phyloP scores from a whole-genome alignment of 306 rosid genomes.

The Trichosanthes cucumerina region DNA sequence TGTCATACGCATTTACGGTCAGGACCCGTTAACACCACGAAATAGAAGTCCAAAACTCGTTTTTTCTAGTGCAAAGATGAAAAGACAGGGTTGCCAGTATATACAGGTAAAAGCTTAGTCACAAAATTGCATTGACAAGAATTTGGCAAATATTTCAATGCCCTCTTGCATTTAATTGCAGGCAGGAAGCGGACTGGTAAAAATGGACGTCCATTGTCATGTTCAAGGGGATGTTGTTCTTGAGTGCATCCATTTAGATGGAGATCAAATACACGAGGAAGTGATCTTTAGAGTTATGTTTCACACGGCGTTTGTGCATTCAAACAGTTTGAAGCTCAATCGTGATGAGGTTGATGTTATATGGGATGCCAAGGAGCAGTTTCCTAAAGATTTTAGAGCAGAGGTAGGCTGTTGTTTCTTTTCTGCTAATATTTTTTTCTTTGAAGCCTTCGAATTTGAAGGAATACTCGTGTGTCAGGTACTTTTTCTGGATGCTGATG shows the following conservation, averaged over 20 bases:
- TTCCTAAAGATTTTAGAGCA: constrained; percentile 76
- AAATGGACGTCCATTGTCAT: constrained; percentile 67
- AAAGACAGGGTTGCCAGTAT: constrained; percentile 47
- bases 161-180: constrained; percentile 48
- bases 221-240: constrained; percentile 96
- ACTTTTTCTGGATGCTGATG: constrained; percentile 85
- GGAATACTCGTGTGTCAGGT: constrained; percentile 77
- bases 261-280: constrained; percentile 69
- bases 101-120: constrained; percentile 58
- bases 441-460: constrained; percentile 44
- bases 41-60: constrained; percentile 81
- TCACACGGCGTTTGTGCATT: constrained; percentile 86
- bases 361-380: constrained; percentile 87
- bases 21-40: constrained; percentile 64
- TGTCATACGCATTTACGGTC: constrained; percentile 69
- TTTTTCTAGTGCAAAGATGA: constrained; percentile 49
- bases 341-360: constrained; percentile 77
- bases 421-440: constrained; percentile 22
- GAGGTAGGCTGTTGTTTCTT: constrained; percentile 58
- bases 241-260: constrained; percentile 71
- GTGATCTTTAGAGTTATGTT: constrained; percentile 79
- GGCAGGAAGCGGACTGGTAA: constrained; percentile 89
- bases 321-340: constrained; percentile 63
- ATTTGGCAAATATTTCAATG: constrained; percentile 10
- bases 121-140: constrained; percentile 14